Base-by-base conservation (phyloP, 2,329 filamentous ascomycete genomes). In the Phyllosticta ampelicida region DNA sequence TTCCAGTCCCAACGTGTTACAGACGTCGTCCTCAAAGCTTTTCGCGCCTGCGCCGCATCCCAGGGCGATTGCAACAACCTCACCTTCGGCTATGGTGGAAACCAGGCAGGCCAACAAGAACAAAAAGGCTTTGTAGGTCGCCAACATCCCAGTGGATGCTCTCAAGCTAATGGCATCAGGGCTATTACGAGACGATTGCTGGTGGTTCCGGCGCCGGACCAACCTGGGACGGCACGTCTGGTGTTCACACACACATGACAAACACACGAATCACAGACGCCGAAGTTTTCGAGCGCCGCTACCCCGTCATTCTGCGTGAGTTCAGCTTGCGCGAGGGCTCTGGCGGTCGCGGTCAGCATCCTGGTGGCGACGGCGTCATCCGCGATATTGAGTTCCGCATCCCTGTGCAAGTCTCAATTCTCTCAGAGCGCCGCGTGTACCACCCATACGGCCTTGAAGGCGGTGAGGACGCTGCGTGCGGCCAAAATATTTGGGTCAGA, bases 1-100 rank as follows among this genome's bases (percentile, higher is more conserved):
- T 18, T 28, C 53, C 58, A 73, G 65, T 82, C 80, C 20, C 89
- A 94, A 69, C 83, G 89, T 53, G 84, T 95, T 20, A 92, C 88
- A 2, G 89, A 95, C 66, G 87, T 92, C 28, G 86, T 95, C 4
- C 79, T 95, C 61, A 86, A 85, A 64, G 88, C 88, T 1, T 94
- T 94, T 77, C 77, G 80, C 60, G 89, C 89, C 9, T 90, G 86
- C 64, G 88, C 88, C 5, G 89, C 89, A 36, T 83, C 78, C 19
- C 89, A 94, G 67, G 89, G 89, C 53, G 86, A 88, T 71, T 88
- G 85, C 71, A 94, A 94, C 72, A 92, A 92, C 69, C 78, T 94
- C 5, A 92, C 89, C 0, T 94, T 94, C 66, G 89, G 87, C 61
- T 89, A 89, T 65, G 86, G 87, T 56, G 87, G 87, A 50, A 85